Conservation (phyloP, 2,329 filamentous ascomycete species). For the Aspergillus ochraceoroseus region DNA sequence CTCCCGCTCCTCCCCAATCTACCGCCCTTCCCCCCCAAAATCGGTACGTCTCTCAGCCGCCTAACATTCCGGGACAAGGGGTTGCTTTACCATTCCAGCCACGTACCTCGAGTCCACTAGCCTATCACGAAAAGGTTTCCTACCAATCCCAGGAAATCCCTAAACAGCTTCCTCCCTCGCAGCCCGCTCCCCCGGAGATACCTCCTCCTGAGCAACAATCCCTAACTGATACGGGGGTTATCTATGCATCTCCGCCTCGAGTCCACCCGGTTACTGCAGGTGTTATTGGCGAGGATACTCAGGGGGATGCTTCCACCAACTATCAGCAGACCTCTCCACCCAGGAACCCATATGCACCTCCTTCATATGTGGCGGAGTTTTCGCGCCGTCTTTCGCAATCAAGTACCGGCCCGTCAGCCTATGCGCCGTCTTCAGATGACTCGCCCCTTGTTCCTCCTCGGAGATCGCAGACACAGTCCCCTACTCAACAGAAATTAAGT, state of each 20-base stretch:
- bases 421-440: constrained; percentile 25
- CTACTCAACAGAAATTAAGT: constrained; percentile 50
- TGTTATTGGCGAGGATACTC: constrained; percentile 6
- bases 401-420: constrained; percentile 14
- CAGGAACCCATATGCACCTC: constrained; percentile 32
- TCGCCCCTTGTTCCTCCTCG: constrained; percentile 39
- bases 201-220: constrained; percentile 20
- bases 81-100: constrained; percentile 54
- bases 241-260: not conserved
- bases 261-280: constrained; percentile 4
- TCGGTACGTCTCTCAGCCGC: constrained; percentile 41
- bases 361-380: constrained; percentile 32
- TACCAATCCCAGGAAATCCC: constrained; percentile 28
- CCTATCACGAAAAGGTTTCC: constrained; percentile 45
- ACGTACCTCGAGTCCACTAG: constrained; percentile 61
- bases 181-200: constrained; percentile 24
- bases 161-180: constrained; percentile 24
- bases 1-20: constrained; percentile 43
- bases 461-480: constrained; percentile 57
- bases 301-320: constrained; percentile 8
- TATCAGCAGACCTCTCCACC: constrained; percentile 26
- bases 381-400: constrained; percentile 29
- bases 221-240: constrained; percentile 13
- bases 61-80: constrained; percentile 25
- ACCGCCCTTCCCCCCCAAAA: constrained; percentile 27